phyloP scores from a whole-genome alignment of 768 basidiomycete species.

The Leccinum aurantiacum region DNA sequence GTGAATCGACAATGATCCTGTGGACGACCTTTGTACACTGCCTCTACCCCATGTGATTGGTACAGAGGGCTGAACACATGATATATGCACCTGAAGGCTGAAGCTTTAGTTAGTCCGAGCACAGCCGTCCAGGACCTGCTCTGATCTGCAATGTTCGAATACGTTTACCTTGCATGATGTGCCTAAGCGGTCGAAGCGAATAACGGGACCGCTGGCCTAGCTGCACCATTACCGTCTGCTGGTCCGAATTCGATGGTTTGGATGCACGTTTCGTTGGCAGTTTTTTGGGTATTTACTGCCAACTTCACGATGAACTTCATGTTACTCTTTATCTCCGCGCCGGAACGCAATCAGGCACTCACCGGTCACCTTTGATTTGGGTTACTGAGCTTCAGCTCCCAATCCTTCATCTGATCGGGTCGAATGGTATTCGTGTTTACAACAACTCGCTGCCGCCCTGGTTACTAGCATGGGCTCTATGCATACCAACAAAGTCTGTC shows the following conservation, averaged over 20 bases:
- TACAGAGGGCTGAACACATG: neutral
- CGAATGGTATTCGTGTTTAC: neutral
- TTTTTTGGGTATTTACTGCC: no score
- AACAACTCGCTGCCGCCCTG: neutral
- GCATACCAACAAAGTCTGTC: neutral
- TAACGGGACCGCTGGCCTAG: neutral
- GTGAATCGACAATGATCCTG: neutral
- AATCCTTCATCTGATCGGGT: neutral
- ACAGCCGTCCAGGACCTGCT: neutral
- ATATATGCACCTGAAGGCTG: neutral
- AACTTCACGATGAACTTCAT: neutral
- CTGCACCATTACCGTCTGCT: neutral
- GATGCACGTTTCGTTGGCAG: neutral
- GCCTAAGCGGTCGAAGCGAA: neutral
- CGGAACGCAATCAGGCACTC: neutral
- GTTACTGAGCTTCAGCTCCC: neutral
- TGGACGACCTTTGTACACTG: neutral
- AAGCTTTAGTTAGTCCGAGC: neutral
- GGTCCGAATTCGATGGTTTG: neutral
- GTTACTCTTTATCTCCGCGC: neutral
- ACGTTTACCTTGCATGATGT: neutral
- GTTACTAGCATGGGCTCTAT: neutral
- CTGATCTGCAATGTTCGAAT: neutral
- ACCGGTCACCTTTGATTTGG: neutral
- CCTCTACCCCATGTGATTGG: neutral